Percentiles rank a stretch among this genome's conserved stretches.
These are phyloP conservation scores for Streptanthus diversifolius DNA, from an alignment of 345 rosid species.

Conservation along the genomic window DNA sequence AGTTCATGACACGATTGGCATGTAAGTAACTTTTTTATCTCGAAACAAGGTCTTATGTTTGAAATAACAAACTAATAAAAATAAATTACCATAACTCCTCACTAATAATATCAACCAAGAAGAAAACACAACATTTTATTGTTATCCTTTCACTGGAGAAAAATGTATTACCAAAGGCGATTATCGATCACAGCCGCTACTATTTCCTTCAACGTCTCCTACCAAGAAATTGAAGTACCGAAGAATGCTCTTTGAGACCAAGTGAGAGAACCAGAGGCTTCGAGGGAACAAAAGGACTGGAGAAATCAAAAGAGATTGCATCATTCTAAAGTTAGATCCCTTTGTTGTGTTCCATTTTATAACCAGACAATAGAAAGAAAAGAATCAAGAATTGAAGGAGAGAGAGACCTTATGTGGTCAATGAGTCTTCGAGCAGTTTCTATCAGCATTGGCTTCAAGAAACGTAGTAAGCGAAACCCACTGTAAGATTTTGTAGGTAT, in stretches of 20 bases:
- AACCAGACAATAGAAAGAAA: neutral
- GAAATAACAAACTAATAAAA: neutral
- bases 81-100: neutral
- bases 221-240: slow-evolving; percentile 44
- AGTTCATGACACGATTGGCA: neutral
- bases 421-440: slow-evolving; percentile 83
- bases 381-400: neutral
- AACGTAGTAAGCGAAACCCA: neutral
- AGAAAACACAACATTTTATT: neutral
- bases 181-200: slow-evolving; percentile 65
- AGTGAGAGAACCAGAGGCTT: slow-evolving; percentile 75
- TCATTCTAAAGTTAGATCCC: neutral
- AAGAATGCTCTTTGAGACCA: slow-evolving; percentile 85
- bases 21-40: neutral
- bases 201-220: slow-evolving; percentile 81
- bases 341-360: slow-evolving; percentile 6
- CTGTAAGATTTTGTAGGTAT: neutral
- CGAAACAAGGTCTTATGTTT: neutral
- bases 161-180: slow-evolving; percentile 52
- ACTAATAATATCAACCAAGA: neutral
- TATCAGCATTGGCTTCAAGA: slow-evolving; percentile 67
- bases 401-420: slow-evolving; percentile 72
- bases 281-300: slow-evolving; percentile 54
- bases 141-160: neutral
- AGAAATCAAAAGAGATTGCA: slow-evolving; percentile 8